Base-by-base conservation (phyloP, 306 rosid genomes). In the Dalbergia oliveri region DNA sequence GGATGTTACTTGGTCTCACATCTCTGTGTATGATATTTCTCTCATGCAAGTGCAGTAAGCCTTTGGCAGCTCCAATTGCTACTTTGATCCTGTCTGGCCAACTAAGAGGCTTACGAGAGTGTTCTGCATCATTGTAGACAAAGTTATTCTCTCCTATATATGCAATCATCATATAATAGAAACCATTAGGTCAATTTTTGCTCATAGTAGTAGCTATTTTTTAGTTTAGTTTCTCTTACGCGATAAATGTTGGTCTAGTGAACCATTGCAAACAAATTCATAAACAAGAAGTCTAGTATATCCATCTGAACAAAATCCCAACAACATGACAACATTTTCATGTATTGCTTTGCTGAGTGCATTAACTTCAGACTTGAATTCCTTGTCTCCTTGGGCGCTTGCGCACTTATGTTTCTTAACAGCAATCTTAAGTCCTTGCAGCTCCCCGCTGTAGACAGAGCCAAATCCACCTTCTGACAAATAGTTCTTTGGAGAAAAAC, bases 381-480 rank as follows among this genome's bases (percentile, higher is more conserved):
- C 97, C 79, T 83, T 87, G 66, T 89, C 97, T 50, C 88, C 91
- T 82, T 91, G 91, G 15, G 21, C 39, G 75, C 87, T 93, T 67
- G 88, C 88, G 12, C 44, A 83, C 37, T 74, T 81, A 31, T 86
- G 94, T 75, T 83, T 90, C 81, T 93, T 93, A 41, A 93, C 97
- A 39, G 94, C 97, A 81, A 93, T 87, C 72, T 80, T 87, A 8
- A 86, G 5, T 35, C 93, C 97, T 34, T 67, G 3, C 4, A 89
- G 58, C 72, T 63, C 72, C 12, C 97, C 97, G 69, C 11, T 88
- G 64, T 56, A 93, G 21, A 91, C 97, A 33, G 87, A 79, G 66
- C 97, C 97, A 80, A 89, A 91, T 31, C 97, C 97, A 15, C 97
- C 97, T 89, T 93, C 97, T 15, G 97, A 91, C 2, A 93, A 60